Evolutionary conservation across 768 basidiomycete species (phyloP), one percentile per base, ranked within the genome.

Genomic region (Mycena galopus): DNA sequence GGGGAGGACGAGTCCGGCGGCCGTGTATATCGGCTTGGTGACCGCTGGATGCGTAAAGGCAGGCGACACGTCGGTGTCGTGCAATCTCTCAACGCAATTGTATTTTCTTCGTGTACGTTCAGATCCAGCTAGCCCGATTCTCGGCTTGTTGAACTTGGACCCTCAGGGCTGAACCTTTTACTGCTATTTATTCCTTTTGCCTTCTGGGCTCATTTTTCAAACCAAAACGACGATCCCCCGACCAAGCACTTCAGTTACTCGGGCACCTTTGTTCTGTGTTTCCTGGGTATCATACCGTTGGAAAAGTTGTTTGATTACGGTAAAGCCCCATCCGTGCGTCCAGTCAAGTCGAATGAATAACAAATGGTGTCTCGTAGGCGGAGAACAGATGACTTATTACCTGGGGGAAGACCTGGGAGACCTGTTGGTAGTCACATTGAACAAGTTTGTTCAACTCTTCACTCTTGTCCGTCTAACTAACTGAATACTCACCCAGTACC

Each of bases 301-400:
- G 91, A 92, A 71, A 84, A 86, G 60, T 75, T 92, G 1, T 90
- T 93, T 73, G 93, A 94, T 72, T 94, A 86, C 81, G 89, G 89
- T 65, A 84, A 39, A 80, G n/a, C 16, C 30, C 30, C 17, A 44
- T 42, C 19, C 33, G 10, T 8, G 8, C 30, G 3, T 27, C 11
- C 3, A 11, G 25, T 23, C 11, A 16, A n/a, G 17, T 27, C n/a
- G n/a, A n/a, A n/a, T n/a, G n/a, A n/a, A n/a, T 14, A 32, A 60
- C 32, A 19, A 23, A 67, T 16, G n/a, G 8, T 7, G 42, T 23
- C 6, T 1, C 44, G 14, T 17, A 75, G 73, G 74, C 50, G 88
- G 87, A 62, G 86, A 87, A 65, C 86, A 89, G 76, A 84, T 89
- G 84, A 82, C 88, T 1, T 83, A 86, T 60, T 93, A 92, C 77